Percentiles rank a stretch among this genome's conserved stretches.
These are phyloP conservation scores for Antrodiella citrinella DNA, from an alignment of 768 basidiomycete species.

Conservation along the genomic window DNA sequence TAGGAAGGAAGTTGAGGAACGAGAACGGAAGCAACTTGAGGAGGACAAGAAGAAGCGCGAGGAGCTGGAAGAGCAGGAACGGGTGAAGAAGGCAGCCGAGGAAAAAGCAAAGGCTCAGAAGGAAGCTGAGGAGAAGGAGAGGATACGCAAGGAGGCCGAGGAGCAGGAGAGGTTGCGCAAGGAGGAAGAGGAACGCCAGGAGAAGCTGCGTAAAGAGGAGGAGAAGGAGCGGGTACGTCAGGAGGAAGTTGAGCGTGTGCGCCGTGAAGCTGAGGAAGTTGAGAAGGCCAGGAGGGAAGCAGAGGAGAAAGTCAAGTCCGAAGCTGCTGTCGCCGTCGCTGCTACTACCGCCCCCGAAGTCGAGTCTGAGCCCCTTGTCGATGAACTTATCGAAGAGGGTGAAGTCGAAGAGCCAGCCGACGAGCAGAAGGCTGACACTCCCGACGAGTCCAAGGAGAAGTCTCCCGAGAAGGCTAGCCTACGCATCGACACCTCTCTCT, in stretches of 20 bases:
- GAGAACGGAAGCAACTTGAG: constrained; percentile 34
- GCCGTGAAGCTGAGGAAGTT: constrained; percentile 31
- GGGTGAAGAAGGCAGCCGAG: constrained; percentile 25
- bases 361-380: constrained; percentile 23
- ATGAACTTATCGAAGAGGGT: constrained; percentile 41
- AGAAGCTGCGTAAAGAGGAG: constrained; percentile 13
- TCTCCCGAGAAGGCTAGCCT: constrained; percentile 41
- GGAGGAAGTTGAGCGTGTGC: constrained; percentile 44
- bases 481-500: constrained; percentile 56
- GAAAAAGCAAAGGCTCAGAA: constrained; percentile 32
- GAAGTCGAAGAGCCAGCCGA: constrained; percentile 32
- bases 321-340: constrained; percentile 29
- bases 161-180: constrained; percentile 18
- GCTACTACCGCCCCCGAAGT: constrained; percentile 26
- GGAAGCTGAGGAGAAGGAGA: constrained; percentile 29
- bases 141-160: constrained; percentile 26
- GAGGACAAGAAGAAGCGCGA: constrained; percentile 30
- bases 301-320: constrained; percentile 23
- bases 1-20: constrained; percentile 29
- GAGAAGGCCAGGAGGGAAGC: constrained; percentile 21
- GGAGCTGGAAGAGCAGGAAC: constrained; percentile 19
- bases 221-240: constrained; percentile 37
- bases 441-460: constrained; percentile 36
- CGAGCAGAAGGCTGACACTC: constrained; percentile 11
- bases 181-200: constrained; percentile 20